phyloP scores from a whole-genome alignment of 179 eudicot genomes.

The Vitellaria paradoxa region DNA sequence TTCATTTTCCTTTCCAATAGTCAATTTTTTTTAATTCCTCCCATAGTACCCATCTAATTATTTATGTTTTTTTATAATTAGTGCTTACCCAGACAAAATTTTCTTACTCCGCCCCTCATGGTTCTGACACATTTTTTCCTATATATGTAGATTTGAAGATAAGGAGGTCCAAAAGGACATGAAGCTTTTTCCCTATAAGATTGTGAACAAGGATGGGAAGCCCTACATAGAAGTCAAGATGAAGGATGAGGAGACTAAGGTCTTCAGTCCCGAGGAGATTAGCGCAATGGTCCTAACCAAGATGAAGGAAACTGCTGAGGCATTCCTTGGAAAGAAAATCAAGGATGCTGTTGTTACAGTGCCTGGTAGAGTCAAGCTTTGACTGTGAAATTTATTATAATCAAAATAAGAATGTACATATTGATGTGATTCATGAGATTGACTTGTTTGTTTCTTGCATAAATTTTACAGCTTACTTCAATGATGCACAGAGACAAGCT shows the following conservation, averaged over 20 bases:
- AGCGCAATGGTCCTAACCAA: constrained; percentile 34
- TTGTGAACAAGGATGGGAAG: constrained; percentile 35
- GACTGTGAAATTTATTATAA: too few relatives aligned
- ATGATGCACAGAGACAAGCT: constrained; percentile 44
- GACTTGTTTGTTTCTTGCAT: neutral
- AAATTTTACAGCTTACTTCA: constrained; percentile 35
- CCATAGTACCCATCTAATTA: too few relatives aligned
- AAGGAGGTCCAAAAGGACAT: constrained; percentile 48
- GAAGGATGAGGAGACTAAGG: constrained; percentile 39
- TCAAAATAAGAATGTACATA: too few relatives aligned
- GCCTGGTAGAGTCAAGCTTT: constrained; percentile 27
- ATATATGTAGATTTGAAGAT: constrained; percentile 37
- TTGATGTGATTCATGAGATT: too few relatives aligned
- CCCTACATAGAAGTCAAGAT: constrained; percentile 40
- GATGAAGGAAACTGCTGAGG: constrained; percentile 41
- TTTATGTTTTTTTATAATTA: too few relatives aligned
- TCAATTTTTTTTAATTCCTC: too few relatives aligned
- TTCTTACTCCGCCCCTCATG: too few relatives aligned
- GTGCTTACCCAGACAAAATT: too few relatives aligned
- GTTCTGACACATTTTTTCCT: neutral
- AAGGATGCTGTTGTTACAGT: constrained; percentile 46
- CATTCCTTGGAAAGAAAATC: constrained; percentile 36
- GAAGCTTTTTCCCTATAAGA: constrained; percentile 34
- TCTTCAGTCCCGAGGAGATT: constrained; percentile 39
- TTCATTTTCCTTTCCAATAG: too few relatives aligned